A percentile compares a stretch with the other conserved stretches of the same genome.
Evolutionary conservation across 805 yeast species (phyloP).

Genomic region (Wickerhamomyces hampshirensis): DNA sequence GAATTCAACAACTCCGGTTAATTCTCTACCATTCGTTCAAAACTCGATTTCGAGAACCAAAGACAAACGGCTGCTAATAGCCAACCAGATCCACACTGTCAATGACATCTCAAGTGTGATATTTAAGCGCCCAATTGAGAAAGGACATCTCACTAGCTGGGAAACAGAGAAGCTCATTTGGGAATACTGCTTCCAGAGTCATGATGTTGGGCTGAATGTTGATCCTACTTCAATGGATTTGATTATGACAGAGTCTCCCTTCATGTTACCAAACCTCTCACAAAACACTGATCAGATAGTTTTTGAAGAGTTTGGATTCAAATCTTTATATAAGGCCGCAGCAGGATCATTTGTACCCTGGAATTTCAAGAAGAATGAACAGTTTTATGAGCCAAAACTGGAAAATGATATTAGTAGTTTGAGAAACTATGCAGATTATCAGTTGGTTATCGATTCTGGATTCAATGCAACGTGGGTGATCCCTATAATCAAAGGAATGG

Average conservation of each 20-base stretch:
- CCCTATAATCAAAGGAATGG: slow-evolving; percentile 77
- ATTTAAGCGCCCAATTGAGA: slow-evolving; percentile 78
- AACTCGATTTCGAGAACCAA: slow-evolving; percentile 72
- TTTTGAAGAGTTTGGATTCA: slow-evolving; percentile 89
- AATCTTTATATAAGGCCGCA: slow-evolving; percentile 61
- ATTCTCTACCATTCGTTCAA: slow-evolving; percentile 45
- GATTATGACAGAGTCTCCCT: slow-evolving; percentile 74
- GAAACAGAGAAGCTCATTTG: slow-evolving; percentile 83
- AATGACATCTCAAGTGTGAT: slow-evolving; percentile 71
- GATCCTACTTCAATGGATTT: slow-evolving; percentile 51
- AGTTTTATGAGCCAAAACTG: slow-evolving; percentile 24
- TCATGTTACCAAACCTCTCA: slow-evolving; percentile 75
- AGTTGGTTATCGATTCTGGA: slow-evolving; percentile 83
- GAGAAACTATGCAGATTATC: slow-evolving; percentile 49
- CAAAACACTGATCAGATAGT: slow-evolving; percentile 85
- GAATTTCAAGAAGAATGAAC: slow-evolving; percentile 31
- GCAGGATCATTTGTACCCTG: slow-evolving; percentile 62
- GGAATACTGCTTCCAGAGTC: slow-evolving; percentile 55
- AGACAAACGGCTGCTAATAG: slow-evolving; percentile 69
- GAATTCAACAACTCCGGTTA: slow-evolving; percentile 28
- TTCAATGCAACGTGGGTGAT: slow-evolving; percentile 81
- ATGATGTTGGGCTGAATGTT: slow-evolving; percentile 37
- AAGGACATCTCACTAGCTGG: slow-evolving; percentile 90
- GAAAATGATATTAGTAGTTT: slow-evolving; percentile 15
- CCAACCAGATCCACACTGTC: slow-evolving; percentile 60